Conservation (phyloP, 2,329 filamentous ascomycete genomes). For the Ophiostoma ulmi region DNA sequence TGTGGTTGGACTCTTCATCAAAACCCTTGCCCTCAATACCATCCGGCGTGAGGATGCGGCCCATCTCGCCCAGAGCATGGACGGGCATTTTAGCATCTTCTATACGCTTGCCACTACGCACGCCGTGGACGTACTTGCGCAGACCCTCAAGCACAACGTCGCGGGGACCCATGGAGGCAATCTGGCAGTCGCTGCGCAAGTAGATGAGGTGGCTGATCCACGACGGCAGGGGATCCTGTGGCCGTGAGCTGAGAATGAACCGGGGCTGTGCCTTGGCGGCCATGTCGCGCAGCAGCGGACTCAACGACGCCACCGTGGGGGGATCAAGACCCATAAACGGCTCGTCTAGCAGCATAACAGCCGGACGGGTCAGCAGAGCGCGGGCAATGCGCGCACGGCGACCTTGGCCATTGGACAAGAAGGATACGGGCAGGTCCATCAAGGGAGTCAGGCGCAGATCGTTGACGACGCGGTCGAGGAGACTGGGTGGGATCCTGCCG, state of each 20-base stretch:
- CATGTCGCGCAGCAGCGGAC: constrained; percentile 62
- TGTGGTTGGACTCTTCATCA: constrained; percentile 29
- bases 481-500: constrained; percentile 42
- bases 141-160: constrained; percentile 54
- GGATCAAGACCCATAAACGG: constrained; percentile 96
- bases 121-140: constrained; percentile 44
- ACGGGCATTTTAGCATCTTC: constrained; percentile 49
- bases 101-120: constrained; percentile 40
- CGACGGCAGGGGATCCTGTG: constrained; percentile 79
- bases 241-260: constrained; percentile 70
- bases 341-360: constrained; percentile 82
- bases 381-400: constrained; percentile 82
- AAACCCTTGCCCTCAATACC: constrained; percentile 39
- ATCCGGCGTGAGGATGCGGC: constrained; percentile 41
- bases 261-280: constrained; percentile 63
- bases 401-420: constrained; percentile 90
- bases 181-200: constrained; percentile 60
- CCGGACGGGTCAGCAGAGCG: constrained; percentile 70
- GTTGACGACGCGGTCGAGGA: constrained; percentile 56
- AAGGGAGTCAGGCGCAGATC: constrained; percentile 66
- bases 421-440: constrained; percentile 75
- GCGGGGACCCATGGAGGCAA: constrained; percentile 62
- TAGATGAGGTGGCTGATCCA: constrained; percentile 87
- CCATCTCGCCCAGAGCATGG: constrained; percentile 47
- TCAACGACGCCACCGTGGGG: constrained; percentile 67